A percentile compares a stretch with the other conserved stretches of the same genome.
Conservation (phyloP, 257 asterid genomes). For the Perilla frutescens region DNA sequence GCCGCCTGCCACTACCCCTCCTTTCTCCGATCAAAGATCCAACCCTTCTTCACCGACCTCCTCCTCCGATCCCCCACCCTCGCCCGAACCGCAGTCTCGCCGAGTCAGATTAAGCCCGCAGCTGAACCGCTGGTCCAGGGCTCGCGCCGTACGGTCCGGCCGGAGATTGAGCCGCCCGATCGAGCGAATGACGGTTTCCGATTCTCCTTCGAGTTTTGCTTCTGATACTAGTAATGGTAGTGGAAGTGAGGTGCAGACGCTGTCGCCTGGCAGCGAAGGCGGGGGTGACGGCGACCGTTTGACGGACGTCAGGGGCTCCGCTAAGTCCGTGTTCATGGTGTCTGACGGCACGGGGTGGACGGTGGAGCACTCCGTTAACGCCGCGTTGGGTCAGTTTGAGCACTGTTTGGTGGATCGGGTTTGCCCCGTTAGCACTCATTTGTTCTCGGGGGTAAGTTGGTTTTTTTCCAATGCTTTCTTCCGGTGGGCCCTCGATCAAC, state of each 20-base stretch:
- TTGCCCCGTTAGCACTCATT: conserved; percentile 85
- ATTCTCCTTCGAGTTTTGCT: conserved; percentile 20
- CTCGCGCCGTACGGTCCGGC: conserved; percentile 85
- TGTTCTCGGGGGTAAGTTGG: conserved; percentile 87
- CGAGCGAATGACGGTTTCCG: conserved; percentile 34
- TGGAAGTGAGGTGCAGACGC: conserved; percentile 34
- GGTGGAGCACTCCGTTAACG: conserved; percentile 86
- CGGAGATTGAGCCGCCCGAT: conserved; percentile 64
- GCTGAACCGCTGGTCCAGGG: conserved; percentile 92
- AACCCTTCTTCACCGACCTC: conserved; percentile 32
- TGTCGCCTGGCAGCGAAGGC: conserved; percentile 28
- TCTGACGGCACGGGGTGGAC: conserved; percentile 99
- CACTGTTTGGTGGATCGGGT: conserved; percentile 84
- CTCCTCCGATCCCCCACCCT: conserved; percentile 38
- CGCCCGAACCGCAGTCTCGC: conserved; percentile 48
- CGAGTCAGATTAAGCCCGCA: conserved; percentile 69
- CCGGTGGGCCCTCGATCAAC: neutral
- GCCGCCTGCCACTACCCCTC: conserved; percentile 32
- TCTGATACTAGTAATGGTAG: conserved; percentile 20
- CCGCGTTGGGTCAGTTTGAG: conserved; percentile 96
- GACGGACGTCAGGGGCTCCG: conserved; percentile 42
- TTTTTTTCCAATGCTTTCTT: neutral
- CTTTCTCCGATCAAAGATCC: conserved; percentile 37
- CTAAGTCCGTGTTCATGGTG: conserved; percentile 78
- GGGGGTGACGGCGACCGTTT: conserved; percentile 41